A percentile compares a stretch with the other conserved stretches of the same genome.
Evolutionary conservation across 1,139 yeast species (phyloP).

Genomic region (Sugiyamaella paludigena): DNA sequence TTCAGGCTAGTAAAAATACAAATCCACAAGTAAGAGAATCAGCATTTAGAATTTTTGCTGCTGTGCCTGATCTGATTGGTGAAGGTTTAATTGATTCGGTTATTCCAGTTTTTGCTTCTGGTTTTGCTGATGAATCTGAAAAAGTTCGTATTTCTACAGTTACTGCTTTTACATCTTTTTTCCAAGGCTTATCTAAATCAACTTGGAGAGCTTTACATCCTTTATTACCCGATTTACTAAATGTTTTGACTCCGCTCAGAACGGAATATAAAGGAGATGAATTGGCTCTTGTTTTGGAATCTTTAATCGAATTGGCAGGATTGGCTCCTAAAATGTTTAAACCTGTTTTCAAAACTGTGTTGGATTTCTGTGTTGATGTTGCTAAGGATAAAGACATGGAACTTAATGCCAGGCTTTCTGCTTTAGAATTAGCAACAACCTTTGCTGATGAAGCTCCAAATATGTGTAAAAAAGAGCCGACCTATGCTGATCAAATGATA

Average conservation of each 20-base stretch:
- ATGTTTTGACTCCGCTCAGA: constrained; percentile 81
- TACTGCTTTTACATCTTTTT: constrained; percentile 87
- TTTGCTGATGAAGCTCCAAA: constrained; percentile 92
- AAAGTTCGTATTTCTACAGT: constrained; percentile 89
- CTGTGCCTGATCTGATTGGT: constrained; percentile 77
- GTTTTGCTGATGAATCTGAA: constrained; percentile 75
- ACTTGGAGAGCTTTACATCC: constrained; percentile 76
- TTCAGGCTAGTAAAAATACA: constrained; percentile 60
- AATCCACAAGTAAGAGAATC: constrained; percentile 83
- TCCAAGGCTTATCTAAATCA: constrained; percentile 73
- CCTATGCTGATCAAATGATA: constrained; percentile 71
- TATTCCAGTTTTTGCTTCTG: constrained; percentile 69
- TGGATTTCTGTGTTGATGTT: constrained; percentile 79
- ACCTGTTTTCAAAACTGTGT: constrained; percentile 82
- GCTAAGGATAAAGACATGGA: constrained; percentile 80
- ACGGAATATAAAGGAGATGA: constrained; percentile 77
- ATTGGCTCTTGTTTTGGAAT: constrained; percentile 81
- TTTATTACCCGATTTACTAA: constrained; percentile 75
- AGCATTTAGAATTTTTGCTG: constrained; percentile 81
- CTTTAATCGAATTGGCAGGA: constrained; percentile 84
- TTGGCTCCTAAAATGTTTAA: constrained; percentile 93
- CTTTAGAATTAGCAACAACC: constrained; percentile 82
- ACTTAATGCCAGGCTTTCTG: constrained; percentile 73
- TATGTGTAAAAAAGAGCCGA: constrained; percentile 82
- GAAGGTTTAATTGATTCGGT: constrained; percentile 41